Base-by-base conservation (phyloP, 768 basidiomycete genomes). In the button mushroom (Agaricus bisporus) region DNA sequence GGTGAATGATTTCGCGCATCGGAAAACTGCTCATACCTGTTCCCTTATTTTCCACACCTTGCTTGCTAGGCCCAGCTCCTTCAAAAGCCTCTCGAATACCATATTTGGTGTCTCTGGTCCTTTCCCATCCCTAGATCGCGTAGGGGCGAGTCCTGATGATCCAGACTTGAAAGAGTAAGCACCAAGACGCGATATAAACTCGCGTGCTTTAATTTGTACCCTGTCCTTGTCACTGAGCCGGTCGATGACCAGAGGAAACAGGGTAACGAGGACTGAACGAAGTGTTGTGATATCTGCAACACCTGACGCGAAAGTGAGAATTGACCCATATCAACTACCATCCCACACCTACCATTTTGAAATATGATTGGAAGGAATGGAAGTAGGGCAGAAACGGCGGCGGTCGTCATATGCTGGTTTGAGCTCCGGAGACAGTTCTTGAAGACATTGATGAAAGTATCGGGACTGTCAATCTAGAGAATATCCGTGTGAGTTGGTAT, bases 11-110 rank as follows among this genome's bases (percentile, higher is more conserved):
- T 32, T 26, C 42, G 20, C 28, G 20, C 28, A 25, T 10, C 45
- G n/a, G 39, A 37, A 42, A 8, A 54, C 44, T 12, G 48, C 22
- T 6, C 82, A 60, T 64, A 87, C 91, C 78, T 93, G 92, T 68
- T 95, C 92, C 50, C 88, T 76, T 36, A 91, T 84, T 68, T 86
- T 86, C 82, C 86, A 86, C 7, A 86, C 85, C 72, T 94, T 95
- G 69, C 88, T 91, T 41, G 70, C 71, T 37, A 95, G 66, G 2
- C 87, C 93, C 5, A 64, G 72, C 60, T 95, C 93, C 60, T 78
- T 80, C 56, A 95, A 50, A 59, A 78, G 76, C 42, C 81, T 74
- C 65, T 94, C 91, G 59, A 91, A 88, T 28, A 83, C 70, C 60
- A 73, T 71, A 46, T 87, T 65, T 10, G 88, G 86, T 14, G 82